A percentile compares a stretch with the other conserved stretches of the same genome.
Evolutionary conservation across 208 protist genomes (phyloP).

Genomic region (Tritrichomonas foetus): DNA sequence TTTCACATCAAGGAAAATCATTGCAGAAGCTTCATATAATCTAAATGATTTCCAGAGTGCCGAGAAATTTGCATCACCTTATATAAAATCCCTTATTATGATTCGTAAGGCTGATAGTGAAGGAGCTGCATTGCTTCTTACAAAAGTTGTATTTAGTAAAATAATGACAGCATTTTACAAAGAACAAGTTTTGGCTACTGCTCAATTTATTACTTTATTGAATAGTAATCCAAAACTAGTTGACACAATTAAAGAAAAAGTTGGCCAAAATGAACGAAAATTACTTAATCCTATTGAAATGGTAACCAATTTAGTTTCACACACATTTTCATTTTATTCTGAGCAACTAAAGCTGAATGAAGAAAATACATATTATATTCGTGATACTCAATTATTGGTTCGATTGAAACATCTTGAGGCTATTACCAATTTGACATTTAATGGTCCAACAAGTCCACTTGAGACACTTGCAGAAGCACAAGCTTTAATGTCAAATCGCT

Average conservation of each 20-base stretch:
- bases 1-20: not conserved
- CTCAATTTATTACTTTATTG: not conserved
- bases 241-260: not conserved
- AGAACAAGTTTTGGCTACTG: not conserved
- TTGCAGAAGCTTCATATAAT: not conserved
- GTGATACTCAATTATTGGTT: not conserved
- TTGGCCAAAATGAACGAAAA: not conserved
- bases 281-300: not conserved
- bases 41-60: not conserved
- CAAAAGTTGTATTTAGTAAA: not conserved
- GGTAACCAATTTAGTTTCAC: not conserved
- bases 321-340: not conserved
- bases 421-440: not conserved
- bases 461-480: not conserved
- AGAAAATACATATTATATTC: not conserved
- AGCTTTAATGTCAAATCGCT: not conserved
- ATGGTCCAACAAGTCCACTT: not conserved
- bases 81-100: not conserved
- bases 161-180: not conserved
- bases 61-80: not conserved
- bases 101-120: not conserved
- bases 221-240: not conserved
- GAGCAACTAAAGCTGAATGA: not conserved
- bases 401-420: slow-evolving; percentile 3
- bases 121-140: not conserved